Evolutionary conservation across 2,329 filamentous ascomycete species (phyloP).

Genomic region (Leptosphaerulina australis): DNA sequence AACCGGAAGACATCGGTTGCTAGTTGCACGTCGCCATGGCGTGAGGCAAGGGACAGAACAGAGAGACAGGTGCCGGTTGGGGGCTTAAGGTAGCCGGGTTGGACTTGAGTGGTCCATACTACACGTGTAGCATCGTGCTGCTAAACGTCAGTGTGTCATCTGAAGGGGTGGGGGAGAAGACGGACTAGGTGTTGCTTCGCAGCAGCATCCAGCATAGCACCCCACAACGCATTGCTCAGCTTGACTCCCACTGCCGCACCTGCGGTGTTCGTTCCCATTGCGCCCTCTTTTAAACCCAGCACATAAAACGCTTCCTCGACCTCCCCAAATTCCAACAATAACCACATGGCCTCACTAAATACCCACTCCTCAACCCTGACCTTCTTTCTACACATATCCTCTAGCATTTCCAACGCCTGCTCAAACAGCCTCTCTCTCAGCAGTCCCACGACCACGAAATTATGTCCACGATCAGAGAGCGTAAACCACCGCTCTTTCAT

Average conservation of each 20-base stretch:
- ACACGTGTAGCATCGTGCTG: slow-evolving; percentile 68
- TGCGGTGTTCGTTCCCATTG: slow-evolving; percentile 11
- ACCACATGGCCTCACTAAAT: slow-evolving; percentile 76
- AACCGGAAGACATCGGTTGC: slow-evolving; percentile 73
- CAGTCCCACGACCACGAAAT: slow-evolving; percentile 73
- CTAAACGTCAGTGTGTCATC: slow-evolving; percentile 16
- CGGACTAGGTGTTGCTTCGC: slow-evolving; percentile 64
- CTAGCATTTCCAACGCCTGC: slow-evolving; percentile 73
- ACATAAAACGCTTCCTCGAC: slow-evolving; percentile 77
- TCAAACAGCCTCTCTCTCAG: slow-evolving; percentile 84
- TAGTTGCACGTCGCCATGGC: slow-evolving; percentile 69
- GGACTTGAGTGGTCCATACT: slow-evolving; percentile 73
- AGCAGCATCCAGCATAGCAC: slow-evolving; percentile 76
- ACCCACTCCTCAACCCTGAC: slow-evolving; percentile 72
- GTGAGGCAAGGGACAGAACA: slow-evolving; percentile 73
- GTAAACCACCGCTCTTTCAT: slow-evolving; percentile 77
- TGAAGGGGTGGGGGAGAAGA: background rate
- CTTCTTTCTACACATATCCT: slow-evolving; percentile 66
- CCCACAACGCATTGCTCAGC: slow-evolving; percentile 66
- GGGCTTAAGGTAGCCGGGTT: slow-evolving; percentile 64
- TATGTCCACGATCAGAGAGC: slow-evolving; percentile 65
- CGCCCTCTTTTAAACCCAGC: slow-evolving; percentile 56
- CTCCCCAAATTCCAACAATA: slow-evolving; percentile 73
- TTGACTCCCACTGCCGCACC: slow-evolving; percentile 31
- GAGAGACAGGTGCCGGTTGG: slow-evolving; percentile 69